Base-by-base conservation (phyloP, 2,329 filamentous ascomycete genomes). In the Fusarium concolor region DNA sequence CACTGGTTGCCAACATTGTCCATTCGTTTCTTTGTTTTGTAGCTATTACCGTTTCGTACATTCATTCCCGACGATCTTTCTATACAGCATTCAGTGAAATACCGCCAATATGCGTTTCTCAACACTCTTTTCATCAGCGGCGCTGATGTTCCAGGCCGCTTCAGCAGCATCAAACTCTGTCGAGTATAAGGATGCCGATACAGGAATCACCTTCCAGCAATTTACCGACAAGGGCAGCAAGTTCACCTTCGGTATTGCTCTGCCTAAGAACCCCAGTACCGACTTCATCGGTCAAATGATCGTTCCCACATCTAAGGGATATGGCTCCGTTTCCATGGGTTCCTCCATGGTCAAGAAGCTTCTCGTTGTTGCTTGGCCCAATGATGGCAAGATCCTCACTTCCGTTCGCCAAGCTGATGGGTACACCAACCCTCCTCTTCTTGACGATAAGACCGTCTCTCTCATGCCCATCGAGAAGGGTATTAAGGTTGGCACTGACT, bases 221-320 rank as follows among this genome's bases (percentile, higher is more conserved):
- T 86, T 82, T 74, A 79, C 76, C 14, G 80, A 84, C 18, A 61
- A 67, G 11, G 67, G 74, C 49, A 84, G 82, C 56, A 82, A 82
- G 35, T 80, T 85, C 50, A 83, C 81, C 31, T 86, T 86, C 49
- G 87, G 87, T 71, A 71, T 89, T 51, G 84, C 84, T 3, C 77
- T 89, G 17, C 87, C 87, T 7, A 68, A 75, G 17, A 77, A 83
- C 71, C 85, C 84, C 52, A 80, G 82, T 7, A 82, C 78, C 43
- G 88, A 90, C 72, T 89, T 88, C 68, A 86, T 90, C 57, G 88
- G 87, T 37, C 68, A 63, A 29, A 82, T 86, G 49, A 77, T 89
- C 46, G 87, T 88, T 74, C 70, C 80, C 56, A 82, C 82, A 12
- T 79, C 79, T 38, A 79, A 80, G 45, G 78, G 80, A 5, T 80